Conservation (phyloP, 208 protist species). For the Leishmania braziliensis region DNA sequence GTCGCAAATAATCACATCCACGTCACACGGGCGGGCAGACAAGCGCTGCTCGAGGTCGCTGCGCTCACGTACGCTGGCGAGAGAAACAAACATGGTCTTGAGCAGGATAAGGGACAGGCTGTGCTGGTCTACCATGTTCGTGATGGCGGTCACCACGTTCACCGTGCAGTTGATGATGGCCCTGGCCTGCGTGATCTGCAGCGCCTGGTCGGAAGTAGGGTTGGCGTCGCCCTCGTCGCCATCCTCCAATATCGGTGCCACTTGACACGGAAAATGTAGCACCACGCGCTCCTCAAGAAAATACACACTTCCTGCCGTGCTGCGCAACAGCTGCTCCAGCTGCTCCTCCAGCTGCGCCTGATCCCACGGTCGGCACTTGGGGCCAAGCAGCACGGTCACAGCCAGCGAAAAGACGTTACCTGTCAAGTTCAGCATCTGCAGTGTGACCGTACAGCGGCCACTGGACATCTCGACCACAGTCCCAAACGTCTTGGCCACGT, state of each 20-base stretch:
- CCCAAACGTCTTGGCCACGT: conserved; percentile 64
- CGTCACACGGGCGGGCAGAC: conserved; percentile 63
- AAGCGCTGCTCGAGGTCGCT: conserved; percentile 80
- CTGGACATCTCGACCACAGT: conserved; percentile 36
- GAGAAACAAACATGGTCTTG: conserved; percentile 90
- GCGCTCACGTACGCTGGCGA: conserved; percentile 76
- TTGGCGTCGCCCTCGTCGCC: conserved; percentile 38
- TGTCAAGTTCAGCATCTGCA: conserved; percentile 66
- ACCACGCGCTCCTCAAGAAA: conserved; percentile 40
- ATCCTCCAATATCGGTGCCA: conserved; percentile 77
- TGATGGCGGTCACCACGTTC: conserved; percentile 87
- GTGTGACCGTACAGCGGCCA: conserved; percentile 44
- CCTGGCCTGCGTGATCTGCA: conserved; percentile 70
- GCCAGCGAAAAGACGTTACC: conserved; percentile 67
- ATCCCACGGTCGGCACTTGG: conserved; percentile 41
- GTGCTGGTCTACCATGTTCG: conserved; percentile 88
- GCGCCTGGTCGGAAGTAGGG: conserved; percentile 41
- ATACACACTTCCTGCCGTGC: conserved; percentile 57
- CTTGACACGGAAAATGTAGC: conserved; percentile 85
- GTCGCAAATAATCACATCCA: conserved; percentile 90
- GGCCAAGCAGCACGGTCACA: conserved; percentile 46
- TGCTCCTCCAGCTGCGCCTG: conserved; percentile 34
- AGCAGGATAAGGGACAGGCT: conserved; percentile 88
- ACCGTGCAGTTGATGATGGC: conserved; percentile 88
- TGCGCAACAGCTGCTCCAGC: conserved; percentile 48